Base-by-base conservation (phyloP, 371 early-diverging fungal species). In the Choanephora cucurbitarum region DNA sequence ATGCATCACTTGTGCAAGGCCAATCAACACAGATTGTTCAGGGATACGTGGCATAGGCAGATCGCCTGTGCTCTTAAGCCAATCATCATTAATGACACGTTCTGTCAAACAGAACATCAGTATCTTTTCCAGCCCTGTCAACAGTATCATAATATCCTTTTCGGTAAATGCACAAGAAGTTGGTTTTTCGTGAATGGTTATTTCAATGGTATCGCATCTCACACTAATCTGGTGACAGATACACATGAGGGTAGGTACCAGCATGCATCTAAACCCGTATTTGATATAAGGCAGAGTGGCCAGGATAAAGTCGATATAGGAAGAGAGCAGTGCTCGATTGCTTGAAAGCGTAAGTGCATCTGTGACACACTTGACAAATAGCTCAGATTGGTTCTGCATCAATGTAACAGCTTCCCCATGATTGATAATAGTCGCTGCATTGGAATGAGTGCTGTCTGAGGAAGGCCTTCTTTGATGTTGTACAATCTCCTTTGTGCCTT, bases 281-380 rank as follows among this genome's bases (percentile, higher is more conserved):
- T 83, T 76, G 22, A 89, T 52, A 44, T 79, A 83, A 0, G 88
- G 86, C 6, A 92, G 65, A 1, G 83, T 76, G 4, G 80, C 70
- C 47, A 86, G 67, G 56, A 89, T 67, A 59, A 91, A 89, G 57
- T 92, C 89, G 70, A 89, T 81, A 90, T 90, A 92, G 48, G 87
- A 80, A 28, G 85, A 85, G n/a, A 91, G 64, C 33, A 90, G 72
- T 1, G 82, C 73, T 15, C 88, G 84, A 50, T 91, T 90, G 9
- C 76, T 69, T 7, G 72, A 49, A 8, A 75, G 54, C 0, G 81
- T 72, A 13, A 92, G 59, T 4, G 89, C 88, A 57, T 86, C 82
- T 14, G 77, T 74, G 5, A 87, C 70, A 21, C 85, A 84, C 50
- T 82, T 81, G 21, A 85, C 79, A 59, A 88, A 82, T 22, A 82